Evolutionary conservation across 495 filamentous ascomycete species (phyloP).

Genomic region (Aspergillus haitiensis): DNA sequence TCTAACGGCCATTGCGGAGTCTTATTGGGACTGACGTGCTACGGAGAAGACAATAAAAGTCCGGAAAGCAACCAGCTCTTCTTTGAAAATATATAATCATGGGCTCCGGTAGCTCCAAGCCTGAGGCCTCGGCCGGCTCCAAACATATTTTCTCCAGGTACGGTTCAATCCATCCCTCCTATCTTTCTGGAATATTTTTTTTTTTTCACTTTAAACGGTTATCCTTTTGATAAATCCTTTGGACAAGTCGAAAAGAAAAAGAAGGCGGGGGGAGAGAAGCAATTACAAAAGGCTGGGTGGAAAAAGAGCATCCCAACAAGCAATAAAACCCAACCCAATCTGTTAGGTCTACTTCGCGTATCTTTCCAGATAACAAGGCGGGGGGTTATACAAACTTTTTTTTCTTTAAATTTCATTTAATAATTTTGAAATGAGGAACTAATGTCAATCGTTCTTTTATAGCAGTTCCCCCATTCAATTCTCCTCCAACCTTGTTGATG

Average conservation of each 20-base stretch:
- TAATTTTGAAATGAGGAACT: slow-evolving; percentile 2
- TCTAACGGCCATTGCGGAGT: slow-evolving; percentile 12
- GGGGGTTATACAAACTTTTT: too few relatives aligned
- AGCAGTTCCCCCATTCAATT: slow-evolving; percentile 84
- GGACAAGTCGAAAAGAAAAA: too few relatives aligned
- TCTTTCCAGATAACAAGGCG: too few relatives aligned
- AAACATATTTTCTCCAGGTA: slow-evolving; percentile 57
- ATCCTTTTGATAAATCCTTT: not conserved
- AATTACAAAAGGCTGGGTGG: too few relatives aligned
- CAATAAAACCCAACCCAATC: too few relatives aligned
- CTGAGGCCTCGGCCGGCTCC: slow-evolving; percentile 47
- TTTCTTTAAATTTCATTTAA: too few relatives aligned
- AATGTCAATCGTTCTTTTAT: slow-evolving; percentile 9
- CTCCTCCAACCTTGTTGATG: slow-evolving; percentile 78
- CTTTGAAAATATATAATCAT: slow-evolving; percentile 29
- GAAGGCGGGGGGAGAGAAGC: too few relatives aligned
- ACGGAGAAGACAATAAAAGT: not conserved
- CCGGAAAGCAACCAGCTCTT: not conserved
- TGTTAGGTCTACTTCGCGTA: too few relatives aligned
- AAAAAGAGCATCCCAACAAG: too few relatives aligned
- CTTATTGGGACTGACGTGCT: not conserved
- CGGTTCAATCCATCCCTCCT: slow-evolving; percentile 1
- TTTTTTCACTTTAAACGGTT: not conserved
- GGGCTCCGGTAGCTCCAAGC: slow-evolving; percentile 56
- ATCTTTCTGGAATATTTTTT: not conserved